Evolutionary conservation across 2,329 filamentous ascomycete genomes (phyloP).

Genomic region (Keithomyces neogunnii): DNA sequence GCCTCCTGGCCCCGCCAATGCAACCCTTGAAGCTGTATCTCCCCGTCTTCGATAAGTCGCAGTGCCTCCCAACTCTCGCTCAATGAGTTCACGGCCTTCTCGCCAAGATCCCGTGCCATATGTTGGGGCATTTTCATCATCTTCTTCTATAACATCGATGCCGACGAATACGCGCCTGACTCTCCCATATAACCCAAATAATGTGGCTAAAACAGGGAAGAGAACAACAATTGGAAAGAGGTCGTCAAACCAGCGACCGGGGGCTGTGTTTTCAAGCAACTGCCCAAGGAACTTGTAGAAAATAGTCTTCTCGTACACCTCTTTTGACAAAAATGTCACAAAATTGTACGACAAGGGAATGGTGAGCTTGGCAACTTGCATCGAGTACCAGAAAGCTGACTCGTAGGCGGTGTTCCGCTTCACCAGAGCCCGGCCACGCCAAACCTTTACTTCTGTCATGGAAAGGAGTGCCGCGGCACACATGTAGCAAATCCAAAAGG

Average conservation of each 20-base stretch:
- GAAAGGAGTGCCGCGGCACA: slow-evolving; percentile 79
- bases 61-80: slow-evolving; percentile 68
- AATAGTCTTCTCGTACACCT: slow-evolving; percentile 65
- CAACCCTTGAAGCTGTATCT: slow-evolving; percentile 28
- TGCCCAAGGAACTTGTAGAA: slow-evolving; percentile 84
- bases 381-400: slow-evolving; percentile 90
- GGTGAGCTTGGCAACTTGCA: slow-evolving; percentile 84
- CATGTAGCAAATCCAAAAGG: slow-evolving; percentile 94
- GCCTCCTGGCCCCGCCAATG: slow-evolving; percentile 15
- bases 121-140: slow-evolving; percentile 52
- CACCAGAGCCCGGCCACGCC: slow-evolving; percentile 88
- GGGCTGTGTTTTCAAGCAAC: slow-evolving; percentile 71
- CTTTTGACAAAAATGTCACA: slow-evolving; percentile 71
- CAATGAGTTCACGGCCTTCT: slow-evolving; percentile 84
- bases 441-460: slow-evolving; percentile 91
- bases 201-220: slow-evolving; percentile 72
- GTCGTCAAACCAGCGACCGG: slow-evolving; percentile 78
- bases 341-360: slow-evolving; percentile 96
- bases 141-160: slow-evolving; percentile 64
- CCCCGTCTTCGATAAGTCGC: slow-evolving; percentile 43
- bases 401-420: slow-evolving; percentile 86
- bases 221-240: slow-evolving; percentile 86
- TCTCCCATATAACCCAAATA: slow-evolving; percentile 84
- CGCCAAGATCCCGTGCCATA: slow-evolving; percentile 82
- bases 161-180: slow-evolving; percentile 75